Evolutionary conservation across 768 basidiomycete genomes (phyloP), one percentile per base, ranked within the genome.

Genomic region (Boletales sp.): DNA sequence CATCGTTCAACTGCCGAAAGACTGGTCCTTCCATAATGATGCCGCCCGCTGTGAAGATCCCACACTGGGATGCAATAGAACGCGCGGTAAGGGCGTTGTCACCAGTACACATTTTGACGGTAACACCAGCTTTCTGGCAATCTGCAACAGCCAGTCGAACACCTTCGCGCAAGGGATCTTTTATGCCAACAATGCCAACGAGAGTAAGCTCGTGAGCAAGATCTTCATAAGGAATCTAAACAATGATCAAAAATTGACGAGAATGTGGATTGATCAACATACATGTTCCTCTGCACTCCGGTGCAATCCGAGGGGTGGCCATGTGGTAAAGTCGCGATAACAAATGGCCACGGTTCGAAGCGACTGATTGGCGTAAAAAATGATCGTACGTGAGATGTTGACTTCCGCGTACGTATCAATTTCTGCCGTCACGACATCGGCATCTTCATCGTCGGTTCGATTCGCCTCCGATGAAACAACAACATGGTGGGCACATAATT

Each of bases 91-190:
- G 82, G 43, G 94, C 91, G 56, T 97, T 97, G 69, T 98, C 94
- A 56, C 95, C 97, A 0, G 97, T 98, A 66, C 92, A 95, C 94
- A 97, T 99, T 74, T 97, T 97, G 72, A 98, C 85, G 19, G 79
- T 76, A 13, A 99, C 94, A 53, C 95, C 94, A 37, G 97, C 95
- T 45, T 75, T 79, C 60, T 83, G 83, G 63, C 94, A 97, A 61
- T 90, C 84, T 39, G 79, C 75, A 39, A 99, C 95, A 15, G 95
- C 94, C 11, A 93, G 80, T 14, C 81, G 81, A 24, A 98, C 97
- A 64, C 94, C 93, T 0, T 81, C 78, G 31, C 95, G 88, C 5
- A 99, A 79, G 39, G 94, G 97, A 64, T 99, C 97, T 64, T 99
- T 94, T 61, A 99, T 97, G 60, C 94, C 97, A 52, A 85, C 83